Conservation (phyloP, 140 eudicot genomes). For the Oenanthe javanica region DNA sequence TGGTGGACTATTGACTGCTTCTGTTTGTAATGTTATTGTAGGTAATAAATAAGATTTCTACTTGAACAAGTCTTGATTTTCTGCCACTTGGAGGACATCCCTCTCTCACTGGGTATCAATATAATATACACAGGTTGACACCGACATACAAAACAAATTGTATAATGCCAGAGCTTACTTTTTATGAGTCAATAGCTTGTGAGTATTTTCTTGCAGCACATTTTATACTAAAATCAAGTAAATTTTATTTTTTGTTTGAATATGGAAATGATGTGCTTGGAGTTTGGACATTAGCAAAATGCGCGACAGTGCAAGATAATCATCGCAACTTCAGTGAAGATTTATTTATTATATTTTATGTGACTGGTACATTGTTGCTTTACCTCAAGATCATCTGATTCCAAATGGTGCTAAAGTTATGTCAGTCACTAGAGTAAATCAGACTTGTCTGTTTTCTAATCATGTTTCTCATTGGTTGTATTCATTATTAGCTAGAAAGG, state of each 20-base stretch:
- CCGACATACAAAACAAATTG: background rate
- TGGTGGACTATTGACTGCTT: constrained; percentile 27
- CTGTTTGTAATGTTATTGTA: constrained; percentile 35
- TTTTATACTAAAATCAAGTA: background rate
- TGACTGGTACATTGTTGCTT: background rate
- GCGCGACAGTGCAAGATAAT: background rate
- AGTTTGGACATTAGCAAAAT: background rate
- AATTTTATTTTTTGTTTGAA: no score
- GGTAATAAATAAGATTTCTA: no score
- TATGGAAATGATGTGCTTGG: no score
- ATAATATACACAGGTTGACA: constrained; percentile 13
- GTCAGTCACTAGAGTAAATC: background rate
- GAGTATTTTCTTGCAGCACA: background rate
- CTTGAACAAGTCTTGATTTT: constrained; percentile 27
- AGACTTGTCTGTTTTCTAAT: background rate
- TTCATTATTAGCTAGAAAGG: background rate
- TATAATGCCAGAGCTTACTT: background rate
- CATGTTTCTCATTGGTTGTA: background rate
- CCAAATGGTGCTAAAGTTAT: background rate
- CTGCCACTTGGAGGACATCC: constrained; percentile 66
- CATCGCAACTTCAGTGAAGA: background rate
- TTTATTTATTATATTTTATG: background rate
- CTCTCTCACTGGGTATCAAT: constrained; percentile 20
- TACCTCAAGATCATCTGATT: background rate
- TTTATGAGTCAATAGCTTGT: background rate